Conservation (phyloP, 768 basidiomycete genomes). For the Candolleomyces aberdarensis region DNA sequence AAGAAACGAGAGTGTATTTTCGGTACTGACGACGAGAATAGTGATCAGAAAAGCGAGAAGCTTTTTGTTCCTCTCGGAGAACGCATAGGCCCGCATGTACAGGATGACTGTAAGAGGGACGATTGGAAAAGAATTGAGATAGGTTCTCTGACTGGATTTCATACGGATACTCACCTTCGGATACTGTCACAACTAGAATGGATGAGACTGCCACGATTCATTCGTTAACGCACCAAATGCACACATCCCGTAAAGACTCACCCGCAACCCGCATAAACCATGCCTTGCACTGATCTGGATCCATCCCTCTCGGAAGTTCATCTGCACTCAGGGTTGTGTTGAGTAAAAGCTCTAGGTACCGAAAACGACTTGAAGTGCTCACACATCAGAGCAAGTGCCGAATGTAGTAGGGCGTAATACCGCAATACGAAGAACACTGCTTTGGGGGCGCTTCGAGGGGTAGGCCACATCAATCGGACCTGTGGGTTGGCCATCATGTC, state of each 20-base stretch:
- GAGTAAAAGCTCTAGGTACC: not conserved
- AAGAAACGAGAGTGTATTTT: not conserved
- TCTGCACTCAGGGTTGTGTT: not conserved
- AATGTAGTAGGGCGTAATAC: not conserved
- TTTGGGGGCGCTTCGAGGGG: slow-evolving; percentile 32
- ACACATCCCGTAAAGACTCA: not conserved
- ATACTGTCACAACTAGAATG: not conserved
- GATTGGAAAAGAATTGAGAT: not conserved
- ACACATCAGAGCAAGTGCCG: not conserved
- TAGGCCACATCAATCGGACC: slow-evolving; percentile 12
- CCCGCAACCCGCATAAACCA: not conserved
- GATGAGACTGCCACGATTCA: not conserved
- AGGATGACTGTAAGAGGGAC: not conserved
- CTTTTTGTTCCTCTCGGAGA: not conserved
- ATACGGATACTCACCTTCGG: not conserved
- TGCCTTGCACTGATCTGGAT: not conserved
- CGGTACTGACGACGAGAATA: not conserved
- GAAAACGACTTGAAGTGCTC: not conserved
- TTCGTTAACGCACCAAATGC: not conserved
- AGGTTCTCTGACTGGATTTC: not conserved
- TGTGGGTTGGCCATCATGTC: not conserved
- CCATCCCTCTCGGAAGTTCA: not conserved
- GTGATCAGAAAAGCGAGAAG: not conserved
- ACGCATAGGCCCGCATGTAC: not conserved
- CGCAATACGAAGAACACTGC: not conserved